phyloP scores from a whole-genome alignment of 1,139 yeast species.

The Kodamaea ohmeri region DNA sequence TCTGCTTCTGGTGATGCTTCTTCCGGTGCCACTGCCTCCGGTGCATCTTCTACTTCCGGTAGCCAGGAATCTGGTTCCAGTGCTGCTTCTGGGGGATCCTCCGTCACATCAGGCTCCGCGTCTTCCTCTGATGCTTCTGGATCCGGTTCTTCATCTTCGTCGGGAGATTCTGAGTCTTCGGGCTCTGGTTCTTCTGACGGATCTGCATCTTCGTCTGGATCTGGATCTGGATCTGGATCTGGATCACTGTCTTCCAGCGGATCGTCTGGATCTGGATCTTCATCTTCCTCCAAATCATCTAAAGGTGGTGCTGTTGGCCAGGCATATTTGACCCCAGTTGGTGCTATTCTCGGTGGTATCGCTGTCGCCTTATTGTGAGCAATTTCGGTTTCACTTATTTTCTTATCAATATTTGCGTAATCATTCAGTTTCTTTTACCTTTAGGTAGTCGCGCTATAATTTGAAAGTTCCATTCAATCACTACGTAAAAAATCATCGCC shows the following conservation, averaged over 20 bases:
- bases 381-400: not conserved
- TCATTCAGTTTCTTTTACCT: too few species aligned
- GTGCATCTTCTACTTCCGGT: too few species aligned
- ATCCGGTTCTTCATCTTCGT: too few species aligned
- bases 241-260: slow-evolving; percentile 5
- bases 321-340: slow-evolving; percentile 15
- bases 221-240: slow-evolving; percentile 2
- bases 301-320: slow-evolving; percentile 12
- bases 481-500: too few species aligned
- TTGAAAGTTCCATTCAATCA: too few species aligned
- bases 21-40: slow-evolving; percentile 8
- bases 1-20: slow-evolving; percentile 5
- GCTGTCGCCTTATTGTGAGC: slow-evolving; percentile 18
- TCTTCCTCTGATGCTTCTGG: too few species aligned
- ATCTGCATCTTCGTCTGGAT: slow-evolving; percentile 6
- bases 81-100: too few species aligned
- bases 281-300: slow-evolving; percentile 9
- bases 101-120: too few species aligned
- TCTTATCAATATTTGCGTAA: too few species aligned
- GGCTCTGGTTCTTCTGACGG: slow-evolving; percentile 1
- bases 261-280: slow-evolving; percentile 9
- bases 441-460: too few species aligned
- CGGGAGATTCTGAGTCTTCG: slow-evolving; percentile 3
- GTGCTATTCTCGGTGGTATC: slow-evolving; percentile 18
- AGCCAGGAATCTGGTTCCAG: too few species aligned